Evolutionary conservation across 2,329 filamentous ascomycete species (phyloP), one percentile per base, ranked within the genome.

Genomic region (Mycosphaerella arachidis): DNA sequence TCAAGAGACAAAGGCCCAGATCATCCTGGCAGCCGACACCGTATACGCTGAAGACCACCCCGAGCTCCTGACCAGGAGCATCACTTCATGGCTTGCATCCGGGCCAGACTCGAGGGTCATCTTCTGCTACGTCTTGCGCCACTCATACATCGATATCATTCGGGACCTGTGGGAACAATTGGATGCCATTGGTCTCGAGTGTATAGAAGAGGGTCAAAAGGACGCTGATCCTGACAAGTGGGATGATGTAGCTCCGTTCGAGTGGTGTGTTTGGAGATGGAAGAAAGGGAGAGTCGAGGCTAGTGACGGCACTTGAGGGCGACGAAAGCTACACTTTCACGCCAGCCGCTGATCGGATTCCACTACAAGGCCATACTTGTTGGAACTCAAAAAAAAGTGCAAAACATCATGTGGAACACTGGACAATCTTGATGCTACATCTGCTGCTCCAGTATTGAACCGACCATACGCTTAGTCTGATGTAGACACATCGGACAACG

Each of bases 21-120:
- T 78, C 16, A 73, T 79, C 31, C 64, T 79, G 1, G 76, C 76
- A 1, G 76, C 76, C 6, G 77, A 79, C 58, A 76, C 74, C 1
- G 68, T 77, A 12, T 79, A 79, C 63, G 71, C 68, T 6, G 73
- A 76, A 30, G 74, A 77, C 18, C 77, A 79, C 56, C 76, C 76
- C 3, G 68, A 70, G 43, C 62, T 79, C 43, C 66, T 79, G 3
- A 66, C 69, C 3, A 65, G 68, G 18, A 72, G 73, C 1, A 71
- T 78, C n/a, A 52, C 67, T 20, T 63, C 65, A 5, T 77, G 77
- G 74, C 66, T 79, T 10, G 62, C 68, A 9, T 62, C 55, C 6
- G 63, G 67, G 13, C 48, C 61, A 13, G 62, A 67, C 3, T 67
- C 76, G 18, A 63, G 76, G 48, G 67, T 75, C 4, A 65, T 78